Conservation (phyloP, 176 grass and related monocot genomes). For the Aegilops bicornis region DNA sequence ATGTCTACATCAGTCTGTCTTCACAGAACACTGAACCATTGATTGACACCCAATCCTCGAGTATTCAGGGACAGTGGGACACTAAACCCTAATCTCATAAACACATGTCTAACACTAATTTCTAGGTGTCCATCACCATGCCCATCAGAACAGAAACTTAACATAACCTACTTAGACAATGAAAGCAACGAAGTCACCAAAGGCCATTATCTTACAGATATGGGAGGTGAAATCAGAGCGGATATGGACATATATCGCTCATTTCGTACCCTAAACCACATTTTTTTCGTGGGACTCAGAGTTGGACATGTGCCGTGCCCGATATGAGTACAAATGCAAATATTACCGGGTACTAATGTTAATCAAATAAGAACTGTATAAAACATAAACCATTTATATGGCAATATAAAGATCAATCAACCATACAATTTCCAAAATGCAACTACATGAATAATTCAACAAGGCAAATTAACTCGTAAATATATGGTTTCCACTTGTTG, state of each 20-base stretch:
- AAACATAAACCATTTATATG: background rate
- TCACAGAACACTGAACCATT: background rate
- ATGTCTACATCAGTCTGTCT: background rate
- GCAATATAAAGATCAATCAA: background rate
- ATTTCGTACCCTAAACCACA: background rate
- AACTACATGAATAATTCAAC: background rate
- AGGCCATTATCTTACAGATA: background rate
- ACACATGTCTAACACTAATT: background rate
- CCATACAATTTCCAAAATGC: background rate
- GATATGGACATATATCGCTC: background rate
- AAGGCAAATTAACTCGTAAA: background rate
- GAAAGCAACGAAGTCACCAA: constrained; percentile 19
- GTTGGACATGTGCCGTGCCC: background rate
- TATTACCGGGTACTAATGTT: background rate
- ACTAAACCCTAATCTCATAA: background rate
- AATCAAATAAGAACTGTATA: background rate
- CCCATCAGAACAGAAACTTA: constrained; percentile 7
- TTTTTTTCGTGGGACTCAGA: background rate
- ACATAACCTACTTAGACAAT: background rate
- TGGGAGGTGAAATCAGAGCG: background rate
- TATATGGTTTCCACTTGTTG: background rate
- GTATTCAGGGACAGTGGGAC: background rate
- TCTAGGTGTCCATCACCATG: background rate
- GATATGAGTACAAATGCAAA: background rate
- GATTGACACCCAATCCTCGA: background rate